phyloP scores from a whole-genome alignment of 23 red algal species.

The Agarophyton chilense region DNA sequence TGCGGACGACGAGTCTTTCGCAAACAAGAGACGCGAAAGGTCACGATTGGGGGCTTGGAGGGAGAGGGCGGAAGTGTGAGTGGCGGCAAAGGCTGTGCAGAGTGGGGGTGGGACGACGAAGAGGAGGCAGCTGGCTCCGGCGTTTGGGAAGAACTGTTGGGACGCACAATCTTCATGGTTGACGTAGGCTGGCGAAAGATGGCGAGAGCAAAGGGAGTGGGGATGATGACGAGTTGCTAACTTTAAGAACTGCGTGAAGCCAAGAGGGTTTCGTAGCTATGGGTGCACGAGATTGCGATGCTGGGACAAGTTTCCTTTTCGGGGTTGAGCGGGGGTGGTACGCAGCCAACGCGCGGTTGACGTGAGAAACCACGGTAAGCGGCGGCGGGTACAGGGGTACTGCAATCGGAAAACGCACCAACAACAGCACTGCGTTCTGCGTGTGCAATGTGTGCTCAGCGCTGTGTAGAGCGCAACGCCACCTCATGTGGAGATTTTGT shows the following conservation, averaged over 20 bases:
- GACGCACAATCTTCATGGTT: not conserved
- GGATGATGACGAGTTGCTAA: not conserved
- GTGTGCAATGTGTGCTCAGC: too few relatives aligned
- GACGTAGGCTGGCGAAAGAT: not conserved
- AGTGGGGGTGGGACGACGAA: not conserved
- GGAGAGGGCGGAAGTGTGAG: not conserved
- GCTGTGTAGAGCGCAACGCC: too few relatives aligned
- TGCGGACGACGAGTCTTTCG: constrained; percentile 28
- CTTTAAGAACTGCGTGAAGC: not conserved
- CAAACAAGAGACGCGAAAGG: constrained; percentile 24
- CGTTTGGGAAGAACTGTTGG: not conserved
- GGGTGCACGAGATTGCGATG: too few relatives aligned
- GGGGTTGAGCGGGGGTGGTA: too few relatives aligned
- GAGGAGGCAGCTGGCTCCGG: not conserved
- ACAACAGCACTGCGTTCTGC: too few relatives aligned
- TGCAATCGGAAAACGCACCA: too few relatives aligned
- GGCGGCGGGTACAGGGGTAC: too few relatives aligned
- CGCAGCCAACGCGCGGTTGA: too few relatives aligned
- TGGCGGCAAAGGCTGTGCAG: not conserved
- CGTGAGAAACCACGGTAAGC: too few relatives aligned
- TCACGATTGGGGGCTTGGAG: not conserved
- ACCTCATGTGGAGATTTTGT: too few relatives aligned
- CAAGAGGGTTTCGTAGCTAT: too few relatives aligned
- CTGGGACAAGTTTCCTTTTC: too few relatives aligned
- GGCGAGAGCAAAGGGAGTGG: not conserved